Evolutionary conservation across 2,329 filamentous ascomycete species (phyloP), one percentile per base, ranked within the genome.

Genomic region (Thelonectria blattea): DNA sequence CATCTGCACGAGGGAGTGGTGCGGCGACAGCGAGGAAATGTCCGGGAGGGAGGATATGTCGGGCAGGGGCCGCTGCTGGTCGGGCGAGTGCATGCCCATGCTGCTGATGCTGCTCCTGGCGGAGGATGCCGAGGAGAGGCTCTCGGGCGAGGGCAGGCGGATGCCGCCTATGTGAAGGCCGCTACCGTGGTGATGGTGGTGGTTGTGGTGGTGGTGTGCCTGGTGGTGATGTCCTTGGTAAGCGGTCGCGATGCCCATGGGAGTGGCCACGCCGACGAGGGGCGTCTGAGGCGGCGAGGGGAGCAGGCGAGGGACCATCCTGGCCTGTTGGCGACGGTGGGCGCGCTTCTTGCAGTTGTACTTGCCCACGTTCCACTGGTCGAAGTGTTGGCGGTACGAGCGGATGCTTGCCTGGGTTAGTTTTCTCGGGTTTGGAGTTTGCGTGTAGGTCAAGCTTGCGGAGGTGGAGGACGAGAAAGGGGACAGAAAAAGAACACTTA

Each of bases 311-410:
- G 58, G 54, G 17, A 41, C 49, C 27, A 61, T 47, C 11, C 59
- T 8, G 27, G 27, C 27, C 9, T 30, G 56, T 48, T 56, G 47
- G 24, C 62, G 61, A 42, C 67, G 67, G 8, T 50, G 56, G 20
- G 63, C 47, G 42, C 72, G 71, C 51, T 72, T 73, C 63, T 73
- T 78, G 67, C 77, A 76, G 54, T 78, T 81, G 69, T 84, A 84
- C 68, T 84, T 84, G 65, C 72, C 69, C 43, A 82, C 64, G 4
- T 72, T 66, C 82, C 82, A 84, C 59, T 70, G 74, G 22, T 79
- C 75, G 61, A 84, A 76, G 39, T 79, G 75, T n/a, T 80, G 79
- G 18, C 81, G 74, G 65, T 83, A 84, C 3, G 81, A 80, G 52
- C 82, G 79, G n/a, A 73, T 75, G 15, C 73, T 75, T 27, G 37